Evolutionary conservation across 441 rosid species (phyloP), one percentile per base, ranked within the genome.

Genomic region (Erysimum cheiri): DNA sequence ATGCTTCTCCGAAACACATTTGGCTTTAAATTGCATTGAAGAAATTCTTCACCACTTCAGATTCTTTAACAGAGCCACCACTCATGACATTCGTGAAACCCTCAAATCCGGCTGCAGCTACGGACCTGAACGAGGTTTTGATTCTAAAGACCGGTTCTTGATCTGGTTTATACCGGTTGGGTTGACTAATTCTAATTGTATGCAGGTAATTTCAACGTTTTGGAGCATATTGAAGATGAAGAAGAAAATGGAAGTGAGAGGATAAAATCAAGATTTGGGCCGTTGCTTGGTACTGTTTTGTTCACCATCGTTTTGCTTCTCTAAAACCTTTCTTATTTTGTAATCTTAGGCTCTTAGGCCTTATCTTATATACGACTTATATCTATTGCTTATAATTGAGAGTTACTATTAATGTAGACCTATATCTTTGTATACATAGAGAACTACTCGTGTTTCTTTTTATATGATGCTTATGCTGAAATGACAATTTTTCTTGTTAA

Each of bases 81-180:
- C 85, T 65, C 8, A 26, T 4, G 90, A 76, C 48, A 63, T 91
- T 55, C 75, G 80, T 69, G 85, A 87, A 72, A 87, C 96, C 7
- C 80, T 92, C 69, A 78, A 82, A 32, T 85, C 83, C 8, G 97
- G 83, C 17, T 94, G 98, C 62, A 33, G 97, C 79, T 72, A 80
- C 53, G 98, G 99, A 67, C 81, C 85, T 0, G 81, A 86, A 58
- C 84, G 97, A 90, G 98, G 98, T 93, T 32, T 63, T 41, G 28
- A 40, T 15, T 47, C 33, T 57, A n/a, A 4, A 8, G 1, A 28
- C 50, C 13, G 14, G 55, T 58, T 70, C 43, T 63, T 69, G 11
- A 15, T 57, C n/a, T 39, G 28, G 35, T 48, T 53, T 54, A 49
- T 1, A 49, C 24, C 11, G n/a, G n/a, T n/a, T n/a, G n/a, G n/a